A percentile compares a stretch with the other conserved stretches of the same genome.
Conservation (phyloP, 352 stramenopile genomes). For the Phytopythium litorale region DNA sequence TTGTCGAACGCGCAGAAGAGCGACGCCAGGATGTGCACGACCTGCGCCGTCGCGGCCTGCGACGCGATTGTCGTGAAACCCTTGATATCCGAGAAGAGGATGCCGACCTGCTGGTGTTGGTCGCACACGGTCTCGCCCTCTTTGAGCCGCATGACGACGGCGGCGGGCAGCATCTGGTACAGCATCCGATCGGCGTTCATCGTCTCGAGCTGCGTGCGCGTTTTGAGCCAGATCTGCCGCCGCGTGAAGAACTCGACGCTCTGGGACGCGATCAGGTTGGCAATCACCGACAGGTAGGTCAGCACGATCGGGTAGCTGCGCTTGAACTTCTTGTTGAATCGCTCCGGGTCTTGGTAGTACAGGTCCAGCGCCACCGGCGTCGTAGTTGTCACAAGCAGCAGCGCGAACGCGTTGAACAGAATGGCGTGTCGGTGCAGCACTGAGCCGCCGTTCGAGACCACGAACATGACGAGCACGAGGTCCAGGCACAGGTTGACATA, state of each 20-base stretch:
- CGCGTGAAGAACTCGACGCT: slow-evolving; percentile 81
- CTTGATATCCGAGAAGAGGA: slow-evolving; percentile 91
- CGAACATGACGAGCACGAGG: slow-evolving; percentile 78
- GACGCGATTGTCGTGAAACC: slow-evolving; percentile 90
- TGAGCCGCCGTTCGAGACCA: slow-evolving; percentile 78
- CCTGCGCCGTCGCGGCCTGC: slow-evolving; percentile 76
- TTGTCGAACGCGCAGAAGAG: slow-evolving; percentile 92
- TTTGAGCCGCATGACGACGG: slow-evolving; percentile 83
- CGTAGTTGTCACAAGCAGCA: slow-evolving; percentile 43
- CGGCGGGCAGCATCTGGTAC: slow-evolving; percentile 85
- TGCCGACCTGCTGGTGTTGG: slow-evolving; percentile 82
- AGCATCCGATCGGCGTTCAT: slow-evolving; percentile 80
- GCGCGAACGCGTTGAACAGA: slow-evolving; percentile 54
- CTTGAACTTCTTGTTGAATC: slow-evolving; percentile 77
- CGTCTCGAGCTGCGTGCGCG: slow-evolving; percentile 74
- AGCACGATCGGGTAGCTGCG: slow-evolving; percentile 78
- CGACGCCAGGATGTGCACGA: slow-evolving; percentile 90
- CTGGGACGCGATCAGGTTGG: slow-evolving; percentile 77
- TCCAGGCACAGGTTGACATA: slow-evolving; percentile 82
- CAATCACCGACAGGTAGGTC: slow-evolving; percentile 74
- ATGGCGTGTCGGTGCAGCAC: slow-evolving; percentile 67
- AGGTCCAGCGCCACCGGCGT: slow-evolving; percentile 39
- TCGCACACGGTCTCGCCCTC: slow-evolving; percentile 82
- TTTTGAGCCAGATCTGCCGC: slow-evolving; percentile 84
- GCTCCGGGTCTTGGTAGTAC: slow-evolving; percentile 43